Base-by-base conservation (phyloP, 305 asterid genomes). In the Rubia peregrina region DNA sequence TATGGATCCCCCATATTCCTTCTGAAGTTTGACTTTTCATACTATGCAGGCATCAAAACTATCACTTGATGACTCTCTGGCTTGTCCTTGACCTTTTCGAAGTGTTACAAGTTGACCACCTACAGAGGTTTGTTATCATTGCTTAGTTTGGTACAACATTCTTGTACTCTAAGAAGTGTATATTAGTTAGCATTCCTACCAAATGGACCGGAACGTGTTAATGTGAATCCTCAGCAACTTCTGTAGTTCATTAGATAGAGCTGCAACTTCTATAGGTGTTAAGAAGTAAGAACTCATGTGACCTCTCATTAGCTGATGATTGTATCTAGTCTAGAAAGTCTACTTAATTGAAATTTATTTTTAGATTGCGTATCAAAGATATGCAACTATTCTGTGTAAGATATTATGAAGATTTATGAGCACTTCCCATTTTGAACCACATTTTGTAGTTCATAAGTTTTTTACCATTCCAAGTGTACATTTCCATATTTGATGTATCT, bases 21-120 rank as follows among this genome's bases (percentile, higher is more conserved):
- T 26, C 65, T 48, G 46, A 75, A 63, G 51, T 21, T 24, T 61
- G 53, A 65, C 63, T 74, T 73, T 9, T 75, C 67, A 48, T 71
- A 53, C 74, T 73, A 65, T 75, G 75, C 91, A 95, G 99, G 89
- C 95, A 70, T 86, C 98, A 76, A 95, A 91, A 83, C 81, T 95
- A 72, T 75, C 98, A 63, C 75, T 65, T 51, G 98, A 91, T 67
- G 99, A 95, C 85, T 86, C 87, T 78, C 80, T 84, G 88, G 85
- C 87, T 64, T 91, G 98, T 1, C 76, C 76, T 84, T 77, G 95
- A 90, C 79, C 96, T 95, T 72, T 79, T 88, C 74, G 99, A 88
- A 89, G 91, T 81, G 83, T 84, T 95, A 43, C 86, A 90, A 80
- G 88, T 88, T 69, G 92, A 91, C 82, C 89, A 88, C 82, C 77